A percentile compares a stretch with the other conserved stretches of the same genome.
Evolutionary conservation across 1,284 basidiomycete species (phyloP).

Genomic region (Kwoniella shivajii): DNA sequence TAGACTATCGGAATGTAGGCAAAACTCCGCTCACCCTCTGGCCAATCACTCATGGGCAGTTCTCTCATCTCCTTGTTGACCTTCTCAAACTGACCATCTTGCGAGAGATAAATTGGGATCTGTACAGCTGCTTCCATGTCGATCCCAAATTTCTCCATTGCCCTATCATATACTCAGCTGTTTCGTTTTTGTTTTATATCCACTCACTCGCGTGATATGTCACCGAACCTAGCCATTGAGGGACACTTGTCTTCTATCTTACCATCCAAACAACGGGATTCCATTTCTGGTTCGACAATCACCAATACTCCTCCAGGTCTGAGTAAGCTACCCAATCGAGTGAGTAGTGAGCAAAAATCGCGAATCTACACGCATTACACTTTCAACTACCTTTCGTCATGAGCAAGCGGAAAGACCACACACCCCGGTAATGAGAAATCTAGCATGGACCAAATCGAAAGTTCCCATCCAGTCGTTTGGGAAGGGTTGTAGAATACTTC

Average conservation of each 20-base stretch:
- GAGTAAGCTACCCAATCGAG: not conserved
- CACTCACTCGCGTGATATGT: slow-evolving; percentile 2
- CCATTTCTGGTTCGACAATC: slow-evolving; percentile 5
- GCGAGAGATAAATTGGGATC: not conserved
- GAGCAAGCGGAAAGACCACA: too few relatives aligned
- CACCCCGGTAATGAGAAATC: slow-evolving; percentile 16
- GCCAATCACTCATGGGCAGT: slow-evolving; percentile 7
- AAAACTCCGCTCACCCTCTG: slow-evolving; percentile 4
- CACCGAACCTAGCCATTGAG: not conserved
- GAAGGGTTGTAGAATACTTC: slow-evolving; percentile 10
- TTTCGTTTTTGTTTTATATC: too few relatives aligned
- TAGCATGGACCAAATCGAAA: slow-evolving; percentile 19
- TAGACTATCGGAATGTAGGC: not conserved
- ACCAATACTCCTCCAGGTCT: slow-evolving; percentile 2
- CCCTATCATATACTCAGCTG: not conserved
- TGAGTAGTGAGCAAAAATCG: slow-evolving; percentile 6
- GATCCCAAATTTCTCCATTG: slow-evolving; percentile 2
- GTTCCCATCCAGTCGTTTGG: slow-evolving; percentile 2
- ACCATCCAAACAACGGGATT: not conserved
- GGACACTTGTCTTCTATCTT: slow-evolving; percentile 1
- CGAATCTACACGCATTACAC: slow-evolving; percentile 1
- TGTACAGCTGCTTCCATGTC: not conserved
- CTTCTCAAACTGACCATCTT: not conserved
- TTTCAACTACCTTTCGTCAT: too few relatives aligned
- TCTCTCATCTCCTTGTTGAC: not conserved